These are phyloP conservation scores for Calonectria pteridis DNA, from an alignment of 2,329 filamentous ascomycete genomes.

Conservation along the genomic window DNA sequence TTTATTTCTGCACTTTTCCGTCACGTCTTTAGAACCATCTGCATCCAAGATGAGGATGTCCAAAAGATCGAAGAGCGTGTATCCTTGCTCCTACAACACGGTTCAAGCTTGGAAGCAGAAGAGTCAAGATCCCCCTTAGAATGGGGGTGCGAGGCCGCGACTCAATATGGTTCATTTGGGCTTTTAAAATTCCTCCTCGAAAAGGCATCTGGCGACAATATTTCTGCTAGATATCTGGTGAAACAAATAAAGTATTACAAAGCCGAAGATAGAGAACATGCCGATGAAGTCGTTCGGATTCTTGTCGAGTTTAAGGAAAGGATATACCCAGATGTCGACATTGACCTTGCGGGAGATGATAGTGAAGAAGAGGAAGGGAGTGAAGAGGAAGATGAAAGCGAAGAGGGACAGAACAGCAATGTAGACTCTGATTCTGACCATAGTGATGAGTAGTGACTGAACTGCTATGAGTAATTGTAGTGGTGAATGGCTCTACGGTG, in stretches of 20 bases:
- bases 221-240: neutral
- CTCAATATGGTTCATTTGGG: neutral
- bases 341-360: neutral
- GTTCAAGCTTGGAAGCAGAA: constrained; percentile 7
- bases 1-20: constrained; percentile 26
- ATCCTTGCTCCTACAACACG: constrained; percentile 18
- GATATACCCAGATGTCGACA: neutral
- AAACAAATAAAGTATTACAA: neutral
- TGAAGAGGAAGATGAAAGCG: neutral
- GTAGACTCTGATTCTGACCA: neutral
- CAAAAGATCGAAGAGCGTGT: neutral
- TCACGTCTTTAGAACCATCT: neutral
- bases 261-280: neutral
- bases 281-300: neutral
- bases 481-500: constrained; percentile 29
- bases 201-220: constrained; percentile 8
- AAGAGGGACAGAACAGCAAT: neutral
- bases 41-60: neutral
- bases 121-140: constrained; percentile 10
- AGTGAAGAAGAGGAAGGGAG: neutral
- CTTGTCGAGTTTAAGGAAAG: neutral
- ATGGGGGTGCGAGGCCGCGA: constrained; percentile 13
- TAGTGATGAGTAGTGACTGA: neutral
- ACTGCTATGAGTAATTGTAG: neutral
- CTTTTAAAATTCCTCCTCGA: constrained; percentile 20